These are phyloP conservation scores for Capniomyces stellatus DNA, from an alignment of 371 early-diverging fungal species.

Conservation along the genomic window DNA sequence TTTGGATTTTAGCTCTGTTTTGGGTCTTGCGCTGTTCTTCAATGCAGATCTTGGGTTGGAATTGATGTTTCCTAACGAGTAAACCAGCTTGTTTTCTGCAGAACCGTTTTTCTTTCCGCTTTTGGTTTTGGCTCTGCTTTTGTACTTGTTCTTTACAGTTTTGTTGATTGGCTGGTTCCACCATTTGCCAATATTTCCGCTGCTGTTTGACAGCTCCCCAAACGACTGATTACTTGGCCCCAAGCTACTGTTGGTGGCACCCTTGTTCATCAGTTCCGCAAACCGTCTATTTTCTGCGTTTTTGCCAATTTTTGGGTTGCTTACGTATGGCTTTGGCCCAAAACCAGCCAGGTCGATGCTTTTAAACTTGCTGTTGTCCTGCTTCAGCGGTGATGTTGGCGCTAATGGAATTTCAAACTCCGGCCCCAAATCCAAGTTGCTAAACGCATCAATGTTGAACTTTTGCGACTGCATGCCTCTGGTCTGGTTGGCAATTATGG, in stretches of 20 bases:
- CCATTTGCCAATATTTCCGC: not conserved
- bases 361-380: not conserved
- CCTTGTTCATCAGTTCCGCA: too few species aligned
- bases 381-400: not conserved
- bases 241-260: too few species aligned
- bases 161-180: slow-evolving; percentile 2
- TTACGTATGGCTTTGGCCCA: not conserved
- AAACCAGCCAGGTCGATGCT: too few species aligned
- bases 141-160: not conserved
- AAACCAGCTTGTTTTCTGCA: not conserved
- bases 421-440: not conserved
- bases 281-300: too few species aligned
- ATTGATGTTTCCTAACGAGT: not conserved
- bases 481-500: not conserved
- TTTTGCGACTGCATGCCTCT: too few species aligned
- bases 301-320: not conserved
- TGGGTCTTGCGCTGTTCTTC: not conserved
- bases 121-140: slow-evolving; percentile 1
- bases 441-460: not conserved
- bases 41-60: not conserved
- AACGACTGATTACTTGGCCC: too few species aligned
- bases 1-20: not conserved
- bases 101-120: not conserved
- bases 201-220: not conserved
- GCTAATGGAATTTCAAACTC: not conserved